Evolutionary conservation across 2,329 filamentous ascomycete genomes (phyloP).

Genomic region (Colletotrichum musae): DNA sequence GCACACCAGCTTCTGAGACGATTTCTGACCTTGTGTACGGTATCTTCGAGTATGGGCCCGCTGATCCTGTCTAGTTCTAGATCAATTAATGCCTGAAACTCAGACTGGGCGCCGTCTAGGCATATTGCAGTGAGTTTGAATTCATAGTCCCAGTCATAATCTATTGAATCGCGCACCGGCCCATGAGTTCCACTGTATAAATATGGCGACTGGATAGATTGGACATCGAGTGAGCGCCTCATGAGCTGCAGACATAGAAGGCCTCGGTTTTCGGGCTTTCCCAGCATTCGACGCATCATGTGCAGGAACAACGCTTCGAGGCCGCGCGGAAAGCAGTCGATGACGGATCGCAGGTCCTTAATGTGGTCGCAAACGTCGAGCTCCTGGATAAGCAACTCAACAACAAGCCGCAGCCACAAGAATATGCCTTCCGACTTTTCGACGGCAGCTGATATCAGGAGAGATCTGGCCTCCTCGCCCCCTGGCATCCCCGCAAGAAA

Average conservation of each 20-base stretch:
- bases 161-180: too few relatives aligned
- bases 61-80: neutral
- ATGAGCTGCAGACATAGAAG: neutral
- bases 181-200: too few relatives aligned
- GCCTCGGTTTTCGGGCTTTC: neutral
- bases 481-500: rapidly evolving
- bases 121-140: neutral
- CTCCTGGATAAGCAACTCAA: neutral
- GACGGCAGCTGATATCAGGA: neutral
- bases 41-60: neutral
- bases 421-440: neutral
- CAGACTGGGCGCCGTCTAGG: neutral
- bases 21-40: neutral
- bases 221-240: neutral
- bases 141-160: neutral
- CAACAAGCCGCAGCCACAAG: neutral
- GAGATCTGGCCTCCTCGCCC: neutral
- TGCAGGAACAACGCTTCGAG: neutral
- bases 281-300: constrained; percentile 3
- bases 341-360: neutral
- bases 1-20: constrained; percentile 8
- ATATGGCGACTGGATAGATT: neutral
- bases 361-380: neutral
- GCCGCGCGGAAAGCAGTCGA: neutral
- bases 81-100: neutral